A percentile compares a stretch with the other conserved stretches of the same genome.
Conservation (phyloP, 306 rosid species). For the Prunus kanzakura region DNA sequence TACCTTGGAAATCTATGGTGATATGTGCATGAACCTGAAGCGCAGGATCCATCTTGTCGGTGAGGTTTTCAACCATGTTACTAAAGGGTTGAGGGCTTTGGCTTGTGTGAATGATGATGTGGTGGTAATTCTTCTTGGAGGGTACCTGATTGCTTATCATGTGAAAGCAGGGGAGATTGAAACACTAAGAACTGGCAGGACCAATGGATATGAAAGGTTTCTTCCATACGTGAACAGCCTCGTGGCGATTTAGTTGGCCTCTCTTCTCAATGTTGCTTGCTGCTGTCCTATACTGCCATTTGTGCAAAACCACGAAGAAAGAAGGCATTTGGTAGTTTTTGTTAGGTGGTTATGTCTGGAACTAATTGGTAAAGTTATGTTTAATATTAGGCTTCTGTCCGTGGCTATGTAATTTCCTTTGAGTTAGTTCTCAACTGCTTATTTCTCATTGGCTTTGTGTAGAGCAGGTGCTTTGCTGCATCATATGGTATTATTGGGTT, state of each 20-base stretch:
- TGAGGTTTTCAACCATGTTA: not conserved
- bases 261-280: not conserved
- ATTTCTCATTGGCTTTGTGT: not conserved
- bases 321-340: not conserved
- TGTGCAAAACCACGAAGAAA: no score
- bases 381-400: not conserved
- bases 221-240: conserved; percentile 47
- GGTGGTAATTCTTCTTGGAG: conserved; percentile 19
- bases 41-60: conserved; percentile 1
- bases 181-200: not conserved
- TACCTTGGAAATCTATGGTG: conserved; percentile 27
- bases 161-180: conserved; percentile 4
- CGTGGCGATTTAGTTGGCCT: not conserved
- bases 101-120: conserved; percentile 29
- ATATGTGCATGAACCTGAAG: conserved; percentile 28
- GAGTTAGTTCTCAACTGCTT: not conserved
- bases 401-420: not conserved
- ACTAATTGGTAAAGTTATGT: not conserved
- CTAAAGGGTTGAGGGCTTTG: conserved; percentile 14
- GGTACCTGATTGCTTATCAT: conserved; percentile 14
- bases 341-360: conserved; percentile 5
- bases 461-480: not conserved
- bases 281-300: no score
- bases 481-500: not conserved
- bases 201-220: not conserved